Evolutionary conservation across 768 basidiomycete species (phyloP), one percentile per base, ranked within the genome.

Genomic region (Collybia mongolica): DNA sequence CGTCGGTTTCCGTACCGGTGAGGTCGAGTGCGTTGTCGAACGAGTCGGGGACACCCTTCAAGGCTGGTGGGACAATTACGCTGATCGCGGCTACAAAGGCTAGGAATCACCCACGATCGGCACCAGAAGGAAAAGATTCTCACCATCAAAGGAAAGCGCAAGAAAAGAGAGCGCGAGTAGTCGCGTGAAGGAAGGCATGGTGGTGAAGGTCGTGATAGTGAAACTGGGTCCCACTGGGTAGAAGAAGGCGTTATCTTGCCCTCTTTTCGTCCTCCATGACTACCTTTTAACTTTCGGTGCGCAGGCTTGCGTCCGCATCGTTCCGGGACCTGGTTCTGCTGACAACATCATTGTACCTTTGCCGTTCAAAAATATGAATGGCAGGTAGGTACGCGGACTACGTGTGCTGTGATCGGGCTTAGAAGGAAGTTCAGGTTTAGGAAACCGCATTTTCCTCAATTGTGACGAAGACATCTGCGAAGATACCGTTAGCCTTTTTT

Each of bases 371-470:
- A 47, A 53, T 53, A 29, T 46, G 48, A 37, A 42, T 40, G 52
- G 46, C 52, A 53, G 43, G 24, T 29, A 54, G 52, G 52, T 54
- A 54, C 52, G 52, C 52, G 43, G 29, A n/a, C 7, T 19, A 12
- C 19, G 26, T n/a, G 22, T 46, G 47, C 52, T 46, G 44, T 54
- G 52, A 54, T 54, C 52, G 52, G 52, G 47, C 47, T 39, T 54
- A 54, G 52, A 54, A 53, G 52, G 52, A 22, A 15, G 18, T 40
- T 39, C 28, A 48, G 17, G 4, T 32, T 32, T 32, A 14, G 32
- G 32, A 32, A 32, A 32, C 32, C 11, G 14, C 11, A 32, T 14
- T 11, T 32, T 32, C 32, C 32, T 32, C 32, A 32, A 32, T 11
- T 14, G 32, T 9, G 11, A 32, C 32, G 32, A 32, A 32, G 32